These are phyloP conservation scores for Cicer yamashitae DNA, from an alignment of 306 rosid genomes.

Conservation along the genomic window DNA sequence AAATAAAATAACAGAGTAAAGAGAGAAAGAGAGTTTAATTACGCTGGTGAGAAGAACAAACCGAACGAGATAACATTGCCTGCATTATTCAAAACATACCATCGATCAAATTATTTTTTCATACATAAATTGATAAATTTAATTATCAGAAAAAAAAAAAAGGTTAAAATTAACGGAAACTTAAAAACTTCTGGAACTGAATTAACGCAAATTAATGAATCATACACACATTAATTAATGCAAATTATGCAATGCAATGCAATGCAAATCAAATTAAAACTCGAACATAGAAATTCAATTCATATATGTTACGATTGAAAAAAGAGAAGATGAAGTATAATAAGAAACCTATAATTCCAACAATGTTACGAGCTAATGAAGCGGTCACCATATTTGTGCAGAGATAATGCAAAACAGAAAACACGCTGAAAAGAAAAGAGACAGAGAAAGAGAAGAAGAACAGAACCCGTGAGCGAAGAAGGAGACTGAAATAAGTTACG, in stretches of 20 bases:
- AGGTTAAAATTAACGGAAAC: not conserved
- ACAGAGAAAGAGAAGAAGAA: not conserved
- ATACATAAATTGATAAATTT: not conserved
- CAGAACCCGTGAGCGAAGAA: not conserved
- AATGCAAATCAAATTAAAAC: not conserved
- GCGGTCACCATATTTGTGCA: constrained; percentile 50
- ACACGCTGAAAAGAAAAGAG: not conserved
- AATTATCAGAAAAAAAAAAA: not conserved
- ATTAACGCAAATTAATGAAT: not conserved
- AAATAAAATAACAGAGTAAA: not conserved
- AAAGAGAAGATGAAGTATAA: not conserved
- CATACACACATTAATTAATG: not conserved
- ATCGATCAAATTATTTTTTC: not conserved
- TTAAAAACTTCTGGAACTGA: not conserved
- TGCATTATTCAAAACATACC: constrained; percentile 41
- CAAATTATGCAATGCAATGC: not conserved
- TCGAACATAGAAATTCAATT: not conserved
- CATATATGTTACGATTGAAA: not conserved
- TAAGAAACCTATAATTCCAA: constrained; percentile 49
- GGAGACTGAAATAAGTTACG: not conserved
- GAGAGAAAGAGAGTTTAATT: constrained; percentile 42
- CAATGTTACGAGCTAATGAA: constrained; percentile 39
- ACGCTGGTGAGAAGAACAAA: constrained; percentile 79
- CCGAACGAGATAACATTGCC: constrained; percentile 79
- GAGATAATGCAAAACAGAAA: not conserved